phyloP scores from a whole-genome alignment of 202 grass and related monocot species.

The Brachypodium distachyon region DNA sequence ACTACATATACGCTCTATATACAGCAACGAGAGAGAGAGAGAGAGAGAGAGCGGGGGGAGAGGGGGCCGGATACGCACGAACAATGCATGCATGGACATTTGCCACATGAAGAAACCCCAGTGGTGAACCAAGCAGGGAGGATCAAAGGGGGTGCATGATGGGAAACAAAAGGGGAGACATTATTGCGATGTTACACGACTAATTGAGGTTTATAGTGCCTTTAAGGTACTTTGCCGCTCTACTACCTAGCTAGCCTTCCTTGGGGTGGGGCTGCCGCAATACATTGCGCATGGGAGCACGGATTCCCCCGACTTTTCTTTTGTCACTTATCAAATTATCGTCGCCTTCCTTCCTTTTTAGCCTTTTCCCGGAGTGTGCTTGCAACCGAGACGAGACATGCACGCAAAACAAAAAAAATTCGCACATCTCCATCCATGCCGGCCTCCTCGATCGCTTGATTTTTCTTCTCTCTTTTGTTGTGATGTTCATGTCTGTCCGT shows the following conservation, averaged over 20 bases:
- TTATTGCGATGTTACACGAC: background rate
- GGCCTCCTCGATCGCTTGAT: too few relatives aligned
- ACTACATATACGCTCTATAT: too few relatives aligned
- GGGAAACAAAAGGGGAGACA: background rate
- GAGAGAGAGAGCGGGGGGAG: too few relatives aligned
- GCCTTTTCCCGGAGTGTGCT: background rate
- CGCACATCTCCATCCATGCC: background rate
- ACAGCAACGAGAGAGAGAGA: too few relatives aligned
- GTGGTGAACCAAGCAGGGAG: background rate
- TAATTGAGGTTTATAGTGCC: conserved; percentile 9
- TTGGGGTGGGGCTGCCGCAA: conserved; percentile 15
- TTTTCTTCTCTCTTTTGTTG: background rate
- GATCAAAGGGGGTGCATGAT: background rate
- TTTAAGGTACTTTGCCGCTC: background rate
- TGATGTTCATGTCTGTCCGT: background rate
- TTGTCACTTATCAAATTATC: conserved; percentile 30
- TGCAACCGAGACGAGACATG: background rate
- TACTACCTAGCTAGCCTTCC: too few relatives aligned
- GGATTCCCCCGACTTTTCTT: conserved; percentile 11
- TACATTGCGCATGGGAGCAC: conserved; percentile 25
- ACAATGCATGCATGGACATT: background rate
- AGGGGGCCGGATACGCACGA: too few relatives aligned
- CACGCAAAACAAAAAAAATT: background rate
- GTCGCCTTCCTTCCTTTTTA: background rate
- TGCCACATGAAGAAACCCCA: background rate